Conservation (phyloP, 169 alveolate genomes). For the Hepatocystis sp. region DNA sequence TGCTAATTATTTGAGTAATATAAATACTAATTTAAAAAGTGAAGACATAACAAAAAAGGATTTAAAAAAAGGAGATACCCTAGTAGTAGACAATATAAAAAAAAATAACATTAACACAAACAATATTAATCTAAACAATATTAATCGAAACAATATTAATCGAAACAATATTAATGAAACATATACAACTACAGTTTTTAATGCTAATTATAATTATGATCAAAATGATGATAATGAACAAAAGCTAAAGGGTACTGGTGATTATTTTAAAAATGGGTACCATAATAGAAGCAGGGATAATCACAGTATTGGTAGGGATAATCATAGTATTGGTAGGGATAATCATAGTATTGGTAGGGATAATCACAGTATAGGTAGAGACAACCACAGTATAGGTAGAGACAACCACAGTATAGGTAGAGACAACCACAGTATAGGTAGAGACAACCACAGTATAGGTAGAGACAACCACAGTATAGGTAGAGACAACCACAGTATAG, state of each 20-base stretch:
- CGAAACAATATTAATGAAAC: neutral
- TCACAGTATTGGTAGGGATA: conserved; percentile 1
- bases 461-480: too few relatives aligned
- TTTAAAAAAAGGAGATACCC: conserved; percentile 13
- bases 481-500: too few relatives aligned
- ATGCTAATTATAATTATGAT: too few relatives aligned
- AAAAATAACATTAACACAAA: conserved; percentile 2
- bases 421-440: too few relatives aligned
- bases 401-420: too few relatives aligned
- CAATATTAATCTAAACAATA: conserved; percentile 6
- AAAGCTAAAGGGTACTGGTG: too few relatives aligned
- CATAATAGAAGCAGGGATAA: conserved; percentile 10
- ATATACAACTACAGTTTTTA: conserved; percentile 8
- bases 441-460: too few relatives aligned
- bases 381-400: too few relatives aligned
- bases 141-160: conserved; percentile 1
- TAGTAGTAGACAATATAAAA: neutral
- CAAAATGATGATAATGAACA: too few relatives aligned
- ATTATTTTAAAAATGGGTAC: too few relatives aligned
- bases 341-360: neutral
- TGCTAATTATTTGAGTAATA: conserved; percentile 45
- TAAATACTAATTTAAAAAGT: conserved; percentile 47
- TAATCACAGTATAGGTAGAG: neutral
- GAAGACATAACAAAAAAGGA: conserved; percentile 34
- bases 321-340: too few relatives aligned